Conservation (phyloP, 1,284 basidiomycete genomes). For the Fomitiporia mediterranea region DNA sequence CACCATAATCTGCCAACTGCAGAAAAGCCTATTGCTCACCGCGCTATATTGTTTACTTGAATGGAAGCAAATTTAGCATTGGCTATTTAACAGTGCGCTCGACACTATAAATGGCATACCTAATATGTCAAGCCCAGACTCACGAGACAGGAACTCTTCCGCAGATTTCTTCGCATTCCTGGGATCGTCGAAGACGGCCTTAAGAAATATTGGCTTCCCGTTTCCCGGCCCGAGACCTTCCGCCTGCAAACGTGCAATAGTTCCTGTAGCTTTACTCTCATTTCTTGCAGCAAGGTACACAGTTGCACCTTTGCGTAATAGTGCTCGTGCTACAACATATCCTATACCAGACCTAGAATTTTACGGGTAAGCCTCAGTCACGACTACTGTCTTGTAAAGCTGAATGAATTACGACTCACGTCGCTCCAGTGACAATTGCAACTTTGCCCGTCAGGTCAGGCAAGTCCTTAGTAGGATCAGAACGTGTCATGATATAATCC, state of each 20-base stretch:
- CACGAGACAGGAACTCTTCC: slow-evolving; percentile 10
- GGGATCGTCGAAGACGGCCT: slow-evolving; percentile 11
- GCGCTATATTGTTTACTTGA: background rate
- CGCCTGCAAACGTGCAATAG: slow-evolving; percentile 10
- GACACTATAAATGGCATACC: slow-evolving; percentile 1
- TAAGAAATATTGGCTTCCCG: slow-evolving; percentile 1
- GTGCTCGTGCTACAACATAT: slow-evolving; percentile 19
- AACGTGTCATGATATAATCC: background rate
- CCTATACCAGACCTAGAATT: slow-evolving; percentile 23
- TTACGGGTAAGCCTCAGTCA: too few species aligned
- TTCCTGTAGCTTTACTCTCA: slow-evolving; percentile 18
- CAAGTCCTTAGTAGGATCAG: slow-evolving; percentile 22
- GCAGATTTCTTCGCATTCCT: slow-evolving; percentile 9
- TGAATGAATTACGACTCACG: background rate
- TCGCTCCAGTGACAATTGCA: slow-evolving; percentile 30
- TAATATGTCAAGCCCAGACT: slow-evolving; percentile 13
- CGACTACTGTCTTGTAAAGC: too few species aligned
- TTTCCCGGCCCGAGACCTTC: slow-evolving; percentile 7
- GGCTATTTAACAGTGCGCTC: background rate
- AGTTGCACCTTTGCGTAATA: slow-evolving; percentile 22
- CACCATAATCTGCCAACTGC: too few species aligned
- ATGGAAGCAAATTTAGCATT: background rate
- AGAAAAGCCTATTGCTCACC: background rate
- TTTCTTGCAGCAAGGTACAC: slow-evolving; percentile 23
- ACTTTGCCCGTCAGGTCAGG: slow-evolving; percentile 29